Evolutionary conservation across 2,329 filamentous ascomycete genomes (phyloP).

Genomic region (Cucurbitaria berberidis): DNA sequence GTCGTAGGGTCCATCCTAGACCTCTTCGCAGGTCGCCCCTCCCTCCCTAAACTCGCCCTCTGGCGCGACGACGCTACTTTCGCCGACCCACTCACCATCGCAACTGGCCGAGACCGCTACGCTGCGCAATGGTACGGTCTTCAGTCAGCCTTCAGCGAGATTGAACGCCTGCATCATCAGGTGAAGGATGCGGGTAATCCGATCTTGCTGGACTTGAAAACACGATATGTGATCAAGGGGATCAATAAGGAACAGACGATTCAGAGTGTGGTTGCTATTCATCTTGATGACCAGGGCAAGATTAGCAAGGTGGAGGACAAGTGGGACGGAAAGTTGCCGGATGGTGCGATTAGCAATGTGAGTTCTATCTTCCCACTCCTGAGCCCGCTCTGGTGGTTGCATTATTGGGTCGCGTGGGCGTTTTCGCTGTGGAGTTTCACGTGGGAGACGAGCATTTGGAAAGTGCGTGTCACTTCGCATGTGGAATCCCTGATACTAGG

Average conservation of each 20-base stretch:
- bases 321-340: slow-evolving; percentile 61
- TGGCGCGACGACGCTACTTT: slow-evolving; percentile 66
- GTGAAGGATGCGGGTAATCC: slow-evolving; percentile 65
- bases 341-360: slow-evolving; percentile 58
- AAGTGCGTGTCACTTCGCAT: slow-evolving; percentile 44
- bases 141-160: slow-evolving; percentile 63
- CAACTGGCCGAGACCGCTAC: slow-evolving; percentile 61
- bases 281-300: slow-evolving; percentile 51
- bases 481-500: not conserved
- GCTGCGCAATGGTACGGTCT: slow-evolving; percentile 66
- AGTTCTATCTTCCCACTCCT: slow-evolving; percentile 44
- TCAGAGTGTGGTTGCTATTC: slow-evolving; percentile 56
- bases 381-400: slow-evolving; percentile 48
- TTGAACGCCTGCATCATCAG: slow-evolving; percentile 60
- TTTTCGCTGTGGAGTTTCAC: slow-evolving; percentile 50
- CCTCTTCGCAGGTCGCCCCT: slow-evolving; percentile 66
- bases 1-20: slow-evolving; percentile 66
- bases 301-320: slow-evolving; percentile 62
- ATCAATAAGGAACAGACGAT: slow-evolving; percentile 60
- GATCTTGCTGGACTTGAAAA: slow-evolving; percentile 62
- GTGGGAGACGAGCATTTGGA: slow-evolving; percentile 41
- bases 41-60: slow-evolving; percentile 63
- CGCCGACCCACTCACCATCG: slow-evolving; percentile 64
- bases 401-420: slow-evolving; percentile 46
- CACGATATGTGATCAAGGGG: slow-evolving; percentile 61